Evolutionary conservation across 768 basidiomycete genomes (phyloP).

Genomic region (Pleurotus citrinopileatus): DNA sequence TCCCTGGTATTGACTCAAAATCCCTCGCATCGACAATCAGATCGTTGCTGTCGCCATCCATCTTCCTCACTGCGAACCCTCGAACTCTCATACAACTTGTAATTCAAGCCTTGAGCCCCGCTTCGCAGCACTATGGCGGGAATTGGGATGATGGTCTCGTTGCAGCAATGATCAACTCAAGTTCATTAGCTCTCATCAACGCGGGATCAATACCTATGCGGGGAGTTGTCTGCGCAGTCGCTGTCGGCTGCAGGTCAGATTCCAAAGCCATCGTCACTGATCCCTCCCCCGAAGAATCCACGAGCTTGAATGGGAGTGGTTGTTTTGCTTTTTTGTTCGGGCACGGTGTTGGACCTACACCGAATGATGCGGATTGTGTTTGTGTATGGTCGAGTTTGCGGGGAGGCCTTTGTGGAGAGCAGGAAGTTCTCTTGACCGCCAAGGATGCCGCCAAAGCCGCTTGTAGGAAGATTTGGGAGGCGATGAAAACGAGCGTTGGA

Average conservation of each 20-base stretch:
- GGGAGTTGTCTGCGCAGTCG: conserved; percentile 69
- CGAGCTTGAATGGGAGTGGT: conserved; percentile 40
- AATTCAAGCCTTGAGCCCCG: conserved; percentile 52
- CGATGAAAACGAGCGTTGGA: conserved; percentile 42
- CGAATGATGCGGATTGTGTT: conserved; percentile 17
- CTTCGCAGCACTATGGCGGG: conserved; percentile 18
- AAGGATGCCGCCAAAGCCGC: conserved; percentile 46
- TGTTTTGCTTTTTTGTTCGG: conserved; percentile 70
- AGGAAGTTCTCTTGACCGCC: conserved; percentile 41
- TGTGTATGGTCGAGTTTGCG: conserved; percentile 61
- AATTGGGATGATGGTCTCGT: conserved; percentile 40
- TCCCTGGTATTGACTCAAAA: conserved; percentile 71
- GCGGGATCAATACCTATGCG: conserved; percentile 72
- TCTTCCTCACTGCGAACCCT: conserved; percentile 68
- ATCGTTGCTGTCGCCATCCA: conserved; percentile 53
- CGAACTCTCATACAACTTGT: conserved; percentile 78
- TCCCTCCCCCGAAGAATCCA: conserved; percentile 43
- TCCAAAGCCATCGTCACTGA: conserved; percentile 55
- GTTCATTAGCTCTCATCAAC: conserved; percentile 64
- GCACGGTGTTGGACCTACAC: conserved; percentile 16
- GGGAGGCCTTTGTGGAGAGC: conserved; percentile 30
- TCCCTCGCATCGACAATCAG: conserved; percentile 52
- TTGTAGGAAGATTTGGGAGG: conserved; percentile 43
- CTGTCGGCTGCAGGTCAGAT: conserved; percentile 24
- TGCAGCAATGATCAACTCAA: conserved; percentile 70